Base-by-base conservation (phyloP, 2,329 filamentous ascomycete genomes). In the Grosmannia penicillata region DNA sequence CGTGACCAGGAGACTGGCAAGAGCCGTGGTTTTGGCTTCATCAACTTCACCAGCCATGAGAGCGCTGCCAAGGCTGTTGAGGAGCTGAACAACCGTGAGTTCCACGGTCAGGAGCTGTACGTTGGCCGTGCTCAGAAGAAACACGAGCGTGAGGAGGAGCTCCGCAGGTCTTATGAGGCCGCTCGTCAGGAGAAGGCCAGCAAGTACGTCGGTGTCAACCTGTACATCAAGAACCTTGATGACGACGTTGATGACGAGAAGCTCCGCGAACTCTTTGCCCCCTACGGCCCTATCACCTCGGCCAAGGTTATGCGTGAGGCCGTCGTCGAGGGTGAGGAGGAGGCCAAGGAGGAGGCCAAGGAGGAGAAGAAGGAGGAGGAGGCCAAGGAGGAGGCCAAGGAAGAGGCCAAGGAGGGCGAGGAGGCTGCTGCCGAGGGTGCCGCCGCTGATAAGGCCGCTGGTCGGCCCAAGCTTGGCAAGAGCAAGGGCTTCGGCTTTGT, bases 401-500 rank as follows among this genome's bases (percentile, higher is more conserved):
- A 71, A 74, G 47, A 77, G 71, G 65, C 72, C 91, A 96, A 95
- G 82, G 93, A 85, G 78, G 96, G 96, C 73, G 89, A 89, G 59
- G 32, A 41, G 18, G 31, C 29, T 6, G 33, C 43, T n/a, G 32
- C 33, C 17, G 38, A 6, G 25, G 34, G 38, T 13, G 36, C 34
- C 17, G 38, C 7, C 19, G 32, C 34, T 42, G 67, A 75, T 56
- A 75, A 77, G 60, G 50, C 68, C 35, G 69, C 75, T 26, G 66
- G 75, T 56, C 76, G 78, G 61, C 72, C 71, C 60, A 77, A 72
- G 66, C 72, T 93, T 44, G 91, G 91, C 60, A 96, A 96, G 82
- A 94, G 86, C 80, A 98, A 96, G 74, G 91, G 91, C 60, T 98
- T 98, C 60, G 91, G 91, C 53, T 98, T 98, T 62, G 91, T 98